Percentiles rank a stretch among this genome's conserved stretches.
phyloP scores from a whole-genome alignment of 2,329 filamentous ascomycete species.

The Blumeria graminis region DNA sequence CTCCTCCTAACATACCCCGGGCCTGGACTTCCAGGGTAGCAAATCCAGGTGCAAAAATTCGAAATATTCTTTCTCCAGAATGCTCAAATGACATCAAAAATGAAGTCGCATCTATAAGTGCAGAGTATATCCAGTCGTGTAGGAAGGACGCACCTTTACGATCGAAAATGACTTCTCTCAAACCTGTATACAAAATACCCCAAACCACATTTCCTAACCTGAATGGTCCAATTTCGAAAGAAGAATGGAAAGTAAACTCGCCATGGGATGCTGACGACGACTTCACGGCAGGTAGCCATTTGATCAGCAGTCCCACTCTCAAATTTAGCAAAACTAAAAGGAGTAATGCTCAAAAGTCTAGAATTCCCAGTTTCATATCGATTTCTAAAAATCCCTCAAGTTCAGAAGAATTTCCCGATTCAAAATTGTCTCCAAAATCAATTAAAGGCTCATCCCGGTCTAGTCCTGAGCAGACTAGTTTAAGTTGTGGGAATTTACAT shows the following conservation, averaged over 20 bases:
- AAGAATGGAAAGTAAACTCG: constrained; percentile 4
- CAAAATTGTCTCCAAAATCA: too few relatives aligned
- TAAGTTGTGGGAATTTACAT: too few relatives aligned
- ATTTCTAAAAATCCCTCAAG: too few relatives aligned
- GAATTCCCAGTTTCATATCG: too few relatives aligned
- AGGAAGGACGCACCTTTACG: constrained; percentile 5
- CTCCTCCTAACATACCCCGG: constrained; percentile 6
- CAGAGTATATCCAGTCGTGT: constrained; percentile 1
- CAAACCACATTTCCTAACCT: constrained; percentile 5
- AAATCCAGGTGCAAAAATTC: constrained; percentile 4
- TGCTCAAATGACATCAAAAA: constrained; percentile 4
- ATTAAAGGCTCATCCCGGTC: too few relatives aligned
- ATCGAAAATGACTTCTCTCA: constrained; percentile 5
- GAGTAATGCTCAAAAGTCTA: too few relatives aligned
- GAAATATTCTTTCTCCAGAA: constrained; percentile 5
- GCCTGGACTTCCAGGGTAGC: constrained; percentile 4
- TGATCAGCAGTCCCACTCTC: constrained; percentile 10
- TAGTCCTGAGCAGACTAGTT: too few relatives aligned
- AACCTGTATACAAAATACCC: constrained; percentile 7
- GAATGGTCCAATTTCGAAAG: constrained; percentile 4
- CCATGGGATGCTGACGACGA: constrained; percentile 12
- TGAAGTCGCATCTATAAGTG: background rate
- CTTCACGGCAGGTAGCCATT: constrained; percentile 10
- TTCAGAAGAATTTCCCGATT: too few relatives aligned
- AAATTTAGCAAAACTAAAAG: background rate